These are phyloP conservation scores for Xylariaceae sp. DNA, from an alignment of 2,329 filamentous ascomycete species.

Conservation along the genomic window DNA sequence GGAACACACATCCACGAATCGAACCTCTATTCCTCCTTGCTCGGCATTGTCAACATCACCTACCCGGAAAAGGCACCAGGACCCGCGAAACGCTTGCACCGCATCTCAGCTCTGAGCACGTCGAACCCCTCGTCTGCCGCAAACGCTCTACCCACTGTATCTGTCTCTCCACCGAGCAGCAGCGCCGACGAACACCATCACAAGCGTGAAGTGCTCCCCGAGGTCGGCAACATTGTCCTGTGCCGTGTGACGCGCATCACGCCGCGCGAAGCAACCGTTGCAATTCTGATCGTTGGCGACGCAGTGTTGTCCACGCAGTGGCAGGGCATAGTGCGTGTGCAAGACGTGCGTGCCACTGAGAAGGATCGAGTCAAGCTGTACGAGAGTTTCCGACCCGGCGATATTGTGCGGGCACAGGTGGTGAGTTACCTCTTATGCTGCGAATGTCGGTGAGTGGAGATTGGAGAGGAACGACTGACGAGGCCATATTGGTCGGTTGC, in stretches of 20 bases:
- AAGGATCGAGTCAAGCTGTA: constrained; percentile 91
- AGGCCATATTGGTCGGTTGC: background rate
- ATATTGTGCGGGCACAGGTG: constrained; percentile 83
- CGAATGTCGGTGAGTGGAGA: background rate
- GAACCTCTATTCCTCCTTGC: constrained; percentile 75
- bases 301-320: constrained; percentile 73
- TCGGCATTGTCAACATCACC: constrained; percentile 62
- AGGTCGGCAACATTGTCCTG: constrained; percentile 75
- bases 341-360: constrained; percentile 92
- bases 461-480: constrained; percentile 3
- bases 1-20: constrained; percentile 79
- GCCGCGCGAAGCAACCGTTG: constrained; percentile 77
- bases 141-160: constrained; percentile 49
- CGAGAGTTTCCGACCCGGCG: constrained; percentile 87
- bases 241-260: constrained; percentile 82
- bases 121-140: constrained; percentile 25
- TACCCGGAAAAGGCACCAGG: constrained; percentile 37
- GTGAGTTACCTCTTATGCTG: constrained; percentile 43
- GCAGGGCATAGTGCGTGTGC: constrained; percentile 77
- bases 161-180: constrained; percentile 45
- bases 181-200: constrained; percentile 25
- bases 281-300: constrained; percentile 77
- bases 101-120: constrained; percentile 37
- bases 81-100: constrained; percentile 56
- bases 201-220: constrained; percentile 71